Percentiles rank a stretch among this genome's conserved stretches.
Evolutionary conservation across 805 yeast species (phyloP).

Genomic region (Kazachstania psychrophila): DNA sequence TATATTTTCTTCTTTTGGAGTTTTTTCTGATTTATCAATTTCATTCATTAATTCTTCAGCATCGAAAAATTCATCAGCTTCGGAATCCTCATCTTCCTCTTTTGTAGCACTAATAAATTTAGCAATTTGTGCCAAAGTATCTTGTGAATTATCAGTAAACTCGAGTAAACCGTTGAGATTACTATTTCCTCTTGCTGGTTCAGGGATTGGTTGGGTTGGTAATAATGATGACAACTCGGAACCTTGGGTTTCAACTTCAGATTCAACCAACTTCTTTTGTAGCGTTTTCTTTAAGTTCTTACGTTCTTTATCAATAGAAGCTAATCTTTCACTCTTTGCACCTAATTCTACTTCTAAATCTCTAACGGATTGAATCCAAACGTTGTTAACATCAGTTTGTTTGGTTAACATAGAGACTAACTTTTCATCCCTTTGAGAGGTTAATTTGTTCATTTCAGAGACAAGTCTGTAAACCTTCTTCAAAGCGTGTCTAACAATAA

Average conservation of each 20-base stretch:
- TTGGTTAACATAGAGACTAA: slow-evolving; percentile 44
- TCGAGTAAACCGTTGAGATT: not conserved
- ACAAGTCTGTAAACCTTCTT: slow-evolving; percentile 21
- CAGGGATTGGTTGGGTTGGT: not conserved
- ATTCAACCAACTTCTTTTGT: slow-evolving; percentile 26
- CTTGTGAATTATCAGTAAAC: slow-evolving; percentile 4
- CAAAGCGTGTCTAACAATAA: slow-evolving; percentile 24
- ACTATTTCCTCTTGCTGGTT: not conserved
- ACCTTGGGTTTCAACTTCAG: slow-evolving; percentile 17
- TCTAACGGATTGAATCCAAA: slow-evolving; percentile 68
- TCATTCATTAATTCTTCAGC: slow-evolving; percentile 45
- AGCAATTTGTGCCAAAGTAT: slow-evolving; percentile 21
- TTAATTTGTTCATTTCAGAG: slow-evolving; percentile 21
- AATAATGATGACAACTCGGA: slow-evolving; percentile 1
- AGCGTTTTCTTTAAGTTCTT: slow-evolving; percentile 46
- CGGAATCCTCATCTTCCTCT: slow-evolving; percentile 31
- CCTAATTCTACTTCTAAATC: slow-evolving; percentile 60
- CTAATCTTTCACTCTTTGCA: slow-evolving; percentile 51
- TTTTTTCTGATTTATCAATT: not conserved
- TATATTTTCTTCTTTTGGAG: not conserved
- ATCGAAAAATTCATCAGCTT: slow-evolving; percentile 65
- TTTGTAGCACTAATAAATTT: slow-evolving; percentile 21
- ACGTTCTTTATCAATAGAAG: slow-evolving; percentile 53
- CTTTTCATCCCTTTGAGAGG: slow-evolving; percentile 34
- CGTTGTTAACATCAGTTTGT: slow-evolving; percentile 57